phyloP scores from a whole-genome alignment of 805 yeast species.

The Yamadazyma paraphyllophila region DNA sequence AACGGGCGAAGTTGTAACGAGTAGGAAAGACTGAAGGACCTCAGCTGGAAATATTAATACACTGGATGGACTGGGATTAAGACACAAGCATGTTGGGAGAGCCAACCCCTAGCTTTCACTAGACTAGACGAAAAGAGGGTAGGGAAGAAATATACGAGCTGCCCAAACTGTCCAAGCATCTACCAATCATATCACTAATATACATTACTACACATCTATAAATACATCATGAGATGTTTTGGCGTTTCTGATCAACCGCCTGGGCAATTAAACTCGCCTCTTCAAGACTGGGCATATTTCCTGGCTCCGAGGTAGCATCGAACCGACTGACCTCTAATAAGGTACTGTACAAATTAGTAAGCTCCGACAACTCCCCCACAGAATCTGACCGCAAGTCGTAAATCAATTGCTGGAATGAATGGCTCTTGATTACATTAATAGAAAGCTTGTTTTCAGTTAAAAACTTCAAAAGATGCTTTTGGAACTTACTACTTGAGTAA shows the following conservation, averaged over 20 bases:
- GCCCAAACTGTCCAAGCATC: no score
- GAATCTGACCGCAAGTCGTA: conserved; percentile 50
- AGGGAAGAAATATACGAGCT: no score
- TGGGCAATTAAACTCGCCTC: conserved; percentile 23
- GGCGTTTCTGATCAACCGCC: conserved; percentile 16
- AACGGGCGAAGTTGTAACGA: conserved; percentile 1
- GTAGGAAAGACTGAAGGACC: no score
- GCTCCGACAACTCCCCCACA: conserved; percentile 44
- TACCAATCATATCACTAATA: no score
- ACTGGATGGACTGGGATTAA: no score
- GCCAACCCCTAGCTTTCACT: no score
- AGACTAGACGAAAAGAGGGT: no score
- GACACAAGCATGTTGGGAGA: no score
- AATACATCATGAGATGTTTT: neutral
- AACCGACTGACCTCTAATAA: conserved; percentile 43
- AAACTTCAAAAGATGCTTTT: conserved; percentile 49
- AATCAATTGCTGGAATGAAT: conserved; percentile 50
- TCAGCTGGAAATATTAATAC: no score
- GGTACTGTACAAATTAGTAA: conserved; percentile 44
- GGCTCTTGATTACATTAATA: conserved; percentile 46
- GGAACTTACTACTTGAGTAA: conserved; percentile 47
- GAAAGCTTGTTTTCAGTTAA: conserved; percentile 52
- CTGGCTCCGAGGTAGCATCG: conserved; percentile 1
- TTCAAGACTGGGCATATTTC: conserved; percentile 17
- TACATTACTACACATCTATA: neutral